Conservation (phyloP, 2,329 filamentous ascomycete species). For the Scedosporium boydii region DNA sequence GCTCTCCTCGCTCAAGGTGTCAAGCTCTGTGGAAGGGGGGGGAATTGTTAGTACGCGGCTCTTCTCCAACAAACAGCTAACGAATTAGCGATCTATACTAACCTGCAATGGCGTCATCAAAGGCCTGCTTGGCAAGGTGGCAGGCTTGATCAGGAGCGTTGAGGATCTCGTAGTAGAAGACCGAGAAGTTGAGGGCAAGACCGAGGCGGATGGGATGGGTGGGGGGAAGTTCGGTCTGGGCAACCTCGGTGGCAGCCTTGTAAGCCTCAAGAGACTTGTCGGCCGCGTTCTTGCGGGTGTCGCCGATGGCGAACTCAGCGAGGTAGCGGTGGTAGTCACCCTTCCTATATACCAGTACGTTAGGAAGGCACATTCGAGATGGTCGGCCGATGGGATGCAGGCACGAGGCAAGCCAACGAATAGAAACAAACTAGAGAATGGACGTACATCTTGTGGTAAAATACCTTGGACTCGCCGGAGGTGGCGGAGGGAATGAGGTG, state of each 20-base stretch:
- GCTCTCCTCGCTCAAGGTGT: conserved; percentile 95
- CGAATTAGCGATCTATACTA: conserved; percentile 13
- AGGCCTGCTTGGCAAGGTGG: conserved; percentile 98
- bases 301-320: conserved; percentile 88
- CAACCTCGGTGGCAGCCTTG: conserved; percentile 94
- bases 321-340: conserved; percentile 99
- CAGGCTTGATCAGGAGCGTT: conserved; percentile 97
- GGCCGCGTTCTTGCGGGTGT: conserved; percentile 91
- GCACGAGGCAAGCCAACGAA: conserved; percentile 17
- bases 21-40: conserved; percentile 56
- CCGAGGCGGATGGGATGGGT: conserved; percentile 97
- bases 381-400: neutral
- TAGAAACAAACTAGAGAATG: neutral
- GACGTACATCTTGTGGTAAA: conserved; percentile 97
- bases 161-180: conserved; percentile 99
- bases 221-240: conserved; percentile 92
- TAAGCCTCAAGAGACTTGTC: conserved; percentile 94
- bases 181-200: conserved; percentile 96
- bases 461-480: conserved; percentile 96
- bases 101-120: conserved; percentile 92
- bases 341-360: conserved; percentile 58
- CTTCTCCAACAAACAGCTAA: neutral
- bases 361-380: conserved; percentile 3
- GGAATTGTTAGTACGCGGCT: conserved; percentile 14
- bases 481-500: conserved; percentile 90